These are phyloP conservation scores for Neofusicoccum sp. DNA, from an alignment of 2,329 filamentous ascomycete genomes.

Conservation along the genomic window DNA sequence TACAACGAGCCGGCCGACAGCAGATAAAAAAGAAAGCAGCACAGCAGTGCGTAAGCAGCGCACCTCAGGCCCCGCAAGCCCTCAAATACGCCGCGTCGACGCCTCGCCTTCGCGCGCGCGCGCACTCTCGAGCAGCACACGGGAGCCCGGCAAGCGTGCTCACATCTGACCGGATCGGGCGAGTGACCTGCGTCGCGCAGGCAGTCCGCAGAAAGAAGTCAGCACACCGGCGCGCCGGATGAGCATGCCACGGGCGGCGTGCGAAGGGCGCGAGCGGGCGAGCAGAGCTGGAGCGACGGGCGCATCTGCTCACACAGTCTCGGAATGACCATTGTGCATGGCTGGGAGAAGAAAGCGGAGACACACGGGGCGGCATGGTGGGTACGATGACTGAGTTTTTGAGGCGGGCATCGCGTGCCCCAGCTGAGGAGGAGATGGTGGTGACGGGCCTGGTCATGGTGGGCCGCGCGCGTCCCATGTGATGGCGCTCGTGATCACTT, in stretches of 20 bases:
- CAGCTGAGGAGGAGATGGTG: slow-evolving; percentile 14
- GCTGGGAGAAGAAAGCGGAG: not conserved
- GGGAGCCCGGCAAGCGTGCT: not conserved
- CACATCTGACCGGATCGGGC: slow-evolving; percentile 3
- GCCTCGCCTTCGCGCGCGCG: not conserved
- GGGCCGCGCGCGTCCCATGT: slow-evolving; percentile 12
- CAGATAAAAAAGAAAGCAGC: not conserved
- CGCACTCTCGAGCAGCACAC: not conserved
- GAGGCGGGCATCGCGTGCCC: slow-evolving; percentile 15
- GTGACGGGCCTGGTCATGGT: slow-evolving; percentile 12
- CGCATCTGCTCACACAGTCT: slow-evolving; percentile 7
- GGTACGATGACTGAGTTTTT: slow-evolving; percentile 12
- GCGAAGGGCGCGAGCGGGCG: not conserved
- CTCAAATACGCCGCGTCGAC: not conserved
- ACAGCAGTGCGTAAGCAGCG: not conserved
- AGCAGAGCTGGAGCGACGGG: not conserved
- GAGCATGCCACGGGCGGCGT: slow-evolving; percentile 9
- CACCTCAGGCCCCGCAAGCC: not conserved
- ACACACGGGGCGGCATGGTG: slow-evolving; percentile 6
- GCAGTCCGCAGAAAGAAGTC: not conserved
- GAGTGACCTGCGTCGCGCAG: slow-evolving; percentile 2
- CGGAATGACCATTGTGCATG: slow-evolving; percentile 18
- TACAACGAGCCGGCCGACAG: slow-evolving; percentile 5
- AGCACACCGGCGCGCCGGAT: slow-evolving; percentile 10
- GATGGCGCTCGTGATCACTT: slow-evolving; percentile 17